phyloP scores from a whole-genome alignment of 2,329 filamentous ascomycete species.

The Huntiella savannae region DNA sequence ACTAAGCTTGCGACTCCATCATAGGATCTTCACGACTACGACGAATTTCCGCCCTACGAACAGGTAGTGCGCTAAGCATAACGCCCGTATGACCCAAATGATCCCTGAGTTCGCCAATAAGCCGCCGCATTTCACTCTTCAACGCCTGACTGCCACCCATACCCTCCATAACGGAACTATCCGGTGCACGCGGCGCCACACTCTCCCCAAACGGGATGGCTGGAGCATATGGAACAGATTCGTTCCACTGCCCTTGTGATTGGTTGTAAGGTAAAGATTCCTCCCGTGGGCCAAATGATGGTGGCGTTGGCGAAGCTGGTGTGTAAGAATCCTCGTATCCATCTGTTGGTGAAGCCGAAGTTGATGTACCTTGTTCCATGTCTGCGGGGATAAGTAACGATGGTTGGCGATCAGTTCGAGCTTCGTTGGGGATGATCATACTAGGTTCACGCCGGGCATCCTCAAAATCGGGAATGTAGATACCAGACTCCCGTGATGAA shows the following conservation, averaged over 20 bases:
- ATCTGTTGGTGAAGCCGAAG: background rate
- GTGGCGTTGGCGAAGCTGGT: conserved; percentile 5
- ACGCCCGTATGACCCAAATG: conserved; percentile 10
- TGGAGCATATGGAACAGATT: conserved; percentile 6
- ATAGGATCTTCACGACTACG: too few relatives aligned
- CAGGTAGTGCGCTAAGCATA: conserved; percentile 10
- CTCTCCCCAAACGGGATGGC: conserved; percentile 8
- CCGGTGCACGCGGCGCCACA: conserved; percentile 5
- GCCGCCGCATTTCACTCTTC: conserved; percentile 11
- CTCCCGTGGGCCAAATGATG: conserved; percentile 8
- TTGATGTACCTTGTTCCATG: conserved; percentile 6
- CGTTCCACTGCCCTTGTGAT: background rate
- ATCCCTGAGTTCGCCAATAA: conserved; percentile 8
- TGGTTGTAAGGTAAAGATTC: conserved; percentile 2
- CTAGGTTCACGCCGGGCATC: conserved; percentile 5
- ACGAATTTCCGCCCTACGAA: conserved; percentile 6
- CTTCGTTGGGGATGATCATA: conserved; percentile 11
- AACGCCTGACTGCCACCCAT: conserved; percentile 5
- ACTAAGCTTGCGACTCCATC: too few relatives aligned
- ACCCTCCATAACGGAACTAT: conserved; percentile 10
- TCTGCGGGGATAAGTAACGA: conserved; percentile 10
- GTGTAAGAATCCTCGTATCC: conserved; percentile 9
- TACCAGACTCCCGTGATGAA: conserved; percentile 3
- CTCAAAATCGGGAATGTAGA: conserved; percentile 9
- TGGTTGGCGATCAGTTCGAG: conserved; percentile 9